A percentile compares a stretch with the other conserved stretches of the same genome.
Evolutionary conservation across 2,329 filamentous ascomycete genomes (phyloP).

Genomic region (Phaeosphaeriaceae sp.): DNA sequence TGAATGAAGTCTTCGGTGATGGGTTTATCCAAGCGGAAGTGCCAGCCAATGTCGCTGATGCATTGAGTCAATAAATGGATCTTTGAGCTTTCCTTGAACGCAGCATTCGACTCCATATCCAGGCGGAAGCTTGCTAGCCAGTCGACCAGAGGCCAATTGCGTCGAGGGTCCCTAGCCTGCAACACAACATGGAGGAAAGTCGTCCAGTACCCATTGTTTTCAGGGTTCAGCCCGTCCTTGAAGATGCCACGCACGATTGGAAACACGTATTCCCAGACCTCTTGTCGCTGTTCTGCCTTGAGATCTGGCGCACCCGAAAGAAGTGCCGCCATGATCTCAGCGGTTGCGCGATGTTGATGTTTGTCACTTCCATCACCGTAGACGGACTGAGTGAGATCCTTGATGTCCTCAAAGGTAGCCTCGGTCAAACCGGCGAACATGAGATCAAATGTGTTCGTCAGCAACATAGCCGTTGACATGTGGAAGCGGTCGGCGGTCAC

Average conservation of each 20-base stretch:
- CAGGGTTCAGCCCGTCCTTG: constrained; percentile 89
- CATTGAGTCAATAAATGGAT: constrained; percentile 89
- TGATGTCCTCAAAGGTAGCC: constrained; percentile 86
- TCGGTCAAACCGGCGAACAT: constrained; percentile 81
- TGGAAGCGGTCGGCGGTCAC: constrained; percentile 83
- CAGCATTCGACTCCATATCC: constrained; percentile 93
- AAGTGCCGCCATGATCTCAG: constrained; percentile 89
- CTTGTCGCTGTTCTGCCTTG: constrained; percentile 73
- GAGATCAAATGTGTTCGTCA: constrained; percentile 90
- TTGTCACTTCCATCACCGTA: constrained; percentile 96
- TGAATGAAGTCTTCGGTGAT: constrained; percentile 88
- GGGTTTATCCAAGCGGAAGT: constrained; percentile 89
- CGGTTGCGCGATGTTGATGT: constrained; percentile 94
- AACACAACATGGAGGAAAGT: constrained; percentile 90
- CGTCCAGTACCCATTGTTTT: constrained; percentile 94
- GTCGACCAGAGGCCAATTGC: constrained; percentile 85
- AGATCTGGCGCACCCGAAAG: constrained; percentile 83
- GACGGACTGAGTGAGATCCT: constrained; percentile 77
- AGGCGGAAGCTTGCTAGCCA: constrained; percentile 84
- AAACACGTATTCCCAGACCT: constrained; percentile 88
- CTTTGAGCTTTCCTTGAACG: constrained; percentile 98
- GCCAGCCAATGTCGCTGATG: constrained; percentile 90
- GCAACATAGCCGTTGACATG: constrained; percentile 83
- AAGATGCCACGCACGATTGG: constrained; percentile 87
- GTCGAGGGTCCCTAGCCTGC: constrained; percentile 87